Percentiles rank a stretch among this genome's conserved stretches.
phyloP scores from a whole-genome alignment of 805 yeast genomes.

The Cyberlindnera mississippiensis region DNA sequence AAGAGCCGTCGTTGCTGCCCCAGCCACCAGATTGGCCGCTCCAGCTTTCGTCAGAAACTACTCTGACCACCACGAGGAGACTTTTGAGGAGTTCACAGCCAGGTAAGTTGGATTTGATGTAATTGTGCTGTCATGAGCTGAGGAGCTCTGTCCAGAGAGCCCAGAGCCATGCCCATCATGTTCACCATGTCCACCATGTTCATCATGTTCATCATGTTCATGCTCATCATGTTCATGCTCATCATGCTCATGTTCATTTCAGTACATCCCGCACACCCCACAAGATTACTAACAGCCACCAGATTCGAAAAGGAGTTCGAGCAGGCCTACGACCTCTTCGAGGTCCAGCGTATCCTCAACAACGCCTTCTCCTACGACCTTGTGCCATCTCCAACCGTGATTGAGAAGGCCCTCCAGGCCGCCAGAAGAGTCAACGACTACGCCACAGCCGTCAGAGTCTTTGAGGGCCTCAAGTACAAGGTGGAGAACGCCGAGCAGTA shows the following conservation, averaged over 20 bases:
- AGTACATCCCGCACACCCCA: too few species aligned
- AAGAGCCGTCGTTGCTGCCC: conserved; percentile 13
- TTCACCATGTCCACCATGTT: too few species aligned
- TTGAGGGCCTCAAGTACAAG: conserved; percentile 94
- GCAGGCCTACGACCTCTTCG: conserved; percentile 83
- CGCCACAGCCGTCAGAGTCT: conserved; percentile 97
- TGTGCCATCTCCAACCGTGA: conserved; percentile 96
- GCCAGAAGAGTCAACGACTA: conserved; percentile 98
- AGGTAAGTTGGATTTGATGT: too few species aligned
- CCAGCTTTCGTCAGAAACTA: conserved; percentile 51
- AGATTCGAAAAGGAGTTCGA: conserved; percentile 96
- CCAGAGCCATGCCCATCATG: too few species aligned
- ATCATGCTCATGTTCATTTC: too few species aligned
- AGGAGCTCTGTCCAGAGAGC: too few species aligned
- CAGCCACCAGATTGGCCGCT: conserved; percentile 10
- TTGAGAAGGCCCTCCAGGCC: conserved; percentile 94
- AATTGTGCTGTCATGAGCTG: too few species aligned
- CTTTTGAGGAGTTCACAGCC: conserved; percentile 87
- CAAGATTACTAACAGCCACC: conserved; percentile 8
- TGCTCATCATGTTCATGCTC: too few species aligned
- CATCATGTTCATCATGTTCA: too few species aligned
- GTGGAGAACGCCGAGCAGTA: conserved; percentile 94
- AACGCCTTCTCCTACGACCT: conserved; percentile 97
- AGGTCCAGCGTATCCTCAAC: conserved; percentile 91
- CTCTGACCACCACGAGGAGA: conserved; percentile 82